Evolutionary conservation across 345 rosid species (phyloP).

Genomic region (Gossypioides kirkii): DNA sequence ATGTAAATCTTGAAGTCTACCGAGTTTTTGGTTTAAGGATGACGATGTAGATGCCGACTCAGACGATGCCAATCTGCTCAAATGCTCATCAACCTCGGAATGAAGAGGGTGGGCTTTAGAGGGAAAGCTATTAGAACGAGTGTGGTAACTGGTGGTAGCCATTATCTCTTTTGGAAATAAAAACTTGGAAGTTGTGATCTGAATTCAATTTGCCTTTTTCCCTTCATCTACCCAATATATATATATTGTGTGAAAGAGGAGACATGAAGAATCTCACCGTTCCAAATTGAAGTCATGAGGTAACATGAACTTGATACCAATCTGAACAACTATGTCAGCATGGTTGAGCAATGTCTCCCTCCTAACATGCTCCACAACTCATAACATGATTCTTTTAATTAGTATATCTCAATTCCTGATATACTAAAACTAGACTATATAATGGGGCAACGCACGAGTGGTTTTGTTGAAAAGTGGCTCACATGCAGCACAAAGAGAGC

Average conservation of each 20-base stretch:
- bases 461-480: too few species aligned
- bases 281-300: neutral
- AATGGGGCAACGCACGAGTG: neutral
- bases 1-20: neutral
- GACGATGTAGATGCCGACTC: neutral
- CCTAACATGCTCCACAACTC: neutral
- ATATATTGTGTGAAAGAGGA: neutral
- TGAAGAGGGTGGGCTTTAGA: neutral
- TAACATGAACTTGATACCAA: neutral
- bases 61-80: neutral
- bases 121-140: constrained; percentile 15
- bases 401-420: neutral
- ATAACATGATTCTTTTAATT: neutral
- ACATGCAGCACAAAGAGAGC: too few species aligned
- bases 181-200: neutral
- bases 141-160: constrained; percentile 20
- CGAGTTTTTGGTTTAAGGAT: neutral
- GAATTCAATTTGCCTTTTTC: neutral
- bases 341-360: neutral
- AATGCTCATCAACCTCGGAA: neutral
- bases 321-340: neutral
- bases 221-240: neutral
- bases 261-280: constrained; percentile 7
- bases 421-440: neutral
- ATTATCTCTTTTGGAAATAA: constrained; percentile 3